Base-by-base conservation (phyloP, 2,329 filamentous ascomycete species). In the Diplocarpon mali region DNA sequence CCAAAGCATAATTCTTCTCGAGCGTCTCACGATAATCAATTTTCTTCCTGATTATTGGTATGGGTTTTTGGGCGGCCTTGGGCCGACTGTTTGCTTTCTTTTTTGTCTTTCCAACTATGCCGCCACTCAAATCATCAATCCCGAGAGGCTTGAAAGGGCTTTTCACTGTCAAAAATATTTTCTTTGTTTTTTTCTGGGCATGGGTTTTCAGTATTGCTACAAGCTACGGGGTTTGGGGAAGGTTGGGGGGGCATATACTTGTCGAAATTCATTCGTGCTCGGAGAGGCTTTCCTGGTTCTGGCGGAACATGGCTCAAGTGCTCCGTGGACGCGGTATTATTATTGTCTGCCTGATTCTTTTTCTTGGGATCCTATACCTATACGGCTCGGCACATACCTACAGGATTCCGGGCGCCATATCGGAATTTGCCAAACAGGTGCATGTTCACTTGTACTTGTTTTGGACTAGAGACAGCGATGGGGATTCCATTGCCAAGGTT, bases 1-100 rank as follows among this genome's bases (percentile, higher is more conserved):
- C 81, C 44, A 78, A 75, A 68, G 56, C 58, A 43, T 60, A 54
- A 53, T 41, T 43, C 13, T 24, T 24, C 17, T 9, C 14, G 10
- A 6, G 1, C 10, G 5, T 11, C 15, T 16, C n/a, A 16, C 11
- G 15, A 24, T 24, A 3, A 3, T 24, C 20, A 24, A 24, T 7
- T 24, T 24, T 24, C 7, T 24, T 24, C 20, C 20, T 24, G 7
- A 7, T 24, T 24, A 24, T 24, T n/a, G 9, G 6, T 27, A 43
- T 27, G 41, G 35, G 8, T n/a, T 38, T 43, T 17, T 38, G 27
- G 41, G 17, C 15, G 34, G 41, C 27, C 27, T 32, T 43, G 14
- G 35, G 41, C 9, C 11, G 14, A 9, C 12, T 32, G 2, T 43
- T 37, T 27, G n/a, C 32, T 2, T 10, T 43, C 12, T 13, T 38